Percentiles rank a stretch among this genome's conserved stretches.
Conservation (phyloP, 192 early-diverging fungal species). For the Chytriomyces confervae region DNA sequence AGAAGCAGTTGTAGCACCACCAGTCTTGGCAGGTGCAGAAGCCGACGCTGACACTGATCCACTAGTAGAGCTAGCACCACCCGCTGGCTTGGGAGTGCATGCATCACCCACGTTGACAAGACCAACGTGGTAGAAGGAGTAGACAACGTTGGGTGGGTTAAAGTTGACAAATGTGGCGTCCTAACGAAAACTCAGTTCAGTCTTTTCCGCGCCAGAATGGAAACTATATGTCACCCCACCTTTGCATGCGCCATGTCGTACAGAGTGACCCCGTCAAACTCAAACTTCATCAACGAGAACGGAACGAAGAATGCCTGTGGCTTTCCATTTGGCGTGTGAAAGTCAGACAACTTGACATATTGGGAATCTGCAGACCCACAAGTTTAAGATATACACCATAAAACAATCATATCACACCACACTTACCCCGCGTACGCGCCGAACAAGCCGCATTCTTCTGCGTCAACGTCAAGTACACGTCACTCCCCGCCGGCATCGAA, state of each 20-base stretch:
- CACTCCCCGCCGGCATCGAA: slow-evolving; percentile 30
- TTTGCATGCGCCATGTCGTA: slow-evolving; percentile 24
- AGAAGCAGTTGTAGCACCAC: neutral
- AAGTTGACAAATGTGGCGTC: slow-evolving; percentile 36
- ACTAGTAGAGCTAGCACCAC: neutral
- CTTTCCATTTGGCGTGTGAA: slow-evolving; percentile 21
- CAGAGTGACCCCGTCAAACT: slow-evolving; percentile 15
- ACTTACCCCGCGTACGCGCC: slow-evolving; percentile 10
- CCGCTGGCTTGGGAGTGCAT: neutral
- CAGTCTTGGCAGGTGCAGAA: neutral
- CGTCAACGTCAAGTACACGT: slow-evolving; percentile 35
- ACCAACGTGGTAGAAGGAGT: slow-evolving; percentile 30
- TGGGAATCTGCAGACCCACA: neutral
- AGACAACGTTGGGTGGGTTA: slow-evolving; percentile 8
- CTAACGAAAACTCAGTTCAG: no score
- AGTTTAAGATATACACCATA: neutral
- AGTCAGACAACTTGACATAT: slow-evolving; percentile 20
- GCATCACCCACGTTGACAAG: slow-evolving; percentile 6
- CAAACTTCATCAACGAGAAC: slow-evolving; percentile 3
- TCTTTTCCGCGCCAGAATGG: no score
- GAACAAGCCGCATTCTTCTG: slow-evolving; percentile 26
- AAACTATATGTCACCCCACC: neutral
- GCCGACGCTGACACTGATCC: neutral
- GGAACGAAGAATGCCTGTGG: slow-evolving; percentile 12
- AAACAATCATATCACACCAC: neutral